Percentiles rank a stretch among this genome's conserved stretches.
phyloP scores from a whole-genome alignment of 176 grass and related monocot genomes.

The Musa itinerans region DNA sequence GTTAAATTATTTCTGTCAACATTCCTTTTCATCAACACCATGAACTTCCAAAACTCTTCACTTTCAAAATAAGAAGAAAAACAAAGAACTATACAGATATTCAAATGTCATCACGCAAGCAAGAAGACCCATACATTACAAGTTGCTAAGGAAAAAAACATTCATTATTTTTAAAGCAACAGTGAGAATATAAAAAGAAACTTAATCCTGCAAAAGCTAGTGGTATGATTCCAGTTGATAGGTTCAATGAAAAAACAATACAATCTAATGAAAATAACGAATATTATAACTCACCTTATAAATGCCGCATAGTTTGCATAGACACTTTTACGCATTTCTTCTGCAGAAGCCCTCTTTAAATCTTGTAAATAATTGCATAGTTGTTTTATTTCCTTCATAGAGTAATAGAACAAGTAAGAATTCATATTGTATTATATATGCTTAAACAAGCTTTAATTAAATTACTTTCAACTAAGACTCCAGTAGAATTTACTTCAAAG shows the following conservation, averaged over 20 bases:
- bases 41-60: no score
- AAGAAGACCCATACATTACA: no score
- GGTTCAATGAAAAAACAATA: neutral
- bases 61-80: no score
- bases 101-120: no score
- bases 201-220: neutral
- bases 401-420: neutral
- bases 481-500: neutral
- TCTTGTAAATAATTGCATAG: conserved; percentile 90
- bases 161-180: no score
- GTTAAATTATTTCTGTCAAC: no score
- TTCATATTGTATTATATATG: conserved; percentile 25
- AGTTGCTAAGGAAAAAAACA: no score
- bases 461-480: neutral
- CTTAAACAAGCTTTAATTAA: conserved; percentile 1
- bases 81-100: no score
- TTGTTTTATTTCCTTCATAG: conserved; percentile 78
- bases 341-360: conserved; percentile 95
- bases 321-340: conserved; percentile 96
- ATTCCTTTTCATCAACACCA: no score
- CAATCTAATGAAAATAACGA: neutral
- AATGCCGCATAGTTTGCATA: conserved; percentile 96
- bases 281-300: conserved; percentile 46
- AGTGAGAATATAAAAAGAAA: neutral
- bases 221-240: neutral